Evolutionary conservation across 139 green algal genomes (phyloP).

Genomic region (Chara braunii): DNA sequence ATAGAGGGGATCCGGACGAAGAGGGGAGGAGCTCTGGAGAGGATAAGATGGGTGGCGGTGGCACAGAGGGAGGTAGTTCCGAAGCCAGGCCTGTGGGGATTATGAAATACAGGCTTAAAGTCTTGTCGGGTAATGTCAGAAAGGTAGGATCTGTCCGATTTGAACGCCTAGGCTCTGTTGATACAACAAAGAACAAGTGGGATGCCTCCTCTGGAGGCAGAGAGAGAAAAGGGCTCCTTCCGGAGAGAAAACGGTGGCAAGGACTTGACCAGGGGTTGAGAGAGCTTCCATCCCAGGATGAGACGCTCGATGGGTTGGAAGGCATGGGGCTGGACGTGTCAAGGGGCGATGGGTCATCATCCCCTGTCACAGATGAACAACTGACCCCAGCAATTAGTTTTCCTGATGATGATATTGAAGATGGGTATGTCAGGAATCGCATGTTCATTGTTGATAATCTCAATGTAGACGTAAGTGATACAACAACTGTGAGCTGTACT

Average conservation of each 20-base stretch:
- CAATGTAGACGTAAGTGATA: too few relatives aligned
- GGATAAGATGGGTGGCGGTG: background rate
- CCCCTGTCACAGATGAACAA: too few relatives aligned
- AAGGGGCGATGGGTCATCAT: too few relatives aligned
- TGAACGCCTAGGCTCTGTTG: slow-evolving; percentile 1
- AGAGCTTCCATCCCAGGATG: background rate
- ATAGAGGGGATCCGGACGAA: background rate
- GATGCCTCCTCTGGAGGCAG: background rate
- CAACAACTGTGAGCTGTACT: too few relatives aligned
- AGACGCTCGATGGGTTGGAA: background rate
- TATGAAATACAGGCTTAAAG: slow-evolving; percentile 8
- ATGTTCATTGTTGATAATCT: too few relatives aligned
- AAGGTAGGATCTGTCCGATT: slow-evolving; percentile 27
- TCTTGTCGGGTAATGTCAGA: slow-evolving; percentile 32
- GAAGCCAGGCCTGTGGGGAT: background rate
- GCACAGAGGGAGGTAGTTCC: background rate
- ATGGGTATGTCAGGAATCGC: too few relatives aligned
- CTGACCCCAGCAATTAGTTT: too few relatives aligned
- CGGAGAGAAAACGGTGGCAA: slow-evolving; percentile 21
- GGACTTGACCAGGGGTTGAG: background rate
- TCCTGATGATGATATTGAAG: too few relatives aligned
- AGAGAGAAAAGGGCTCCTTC: too few relatives aligned
- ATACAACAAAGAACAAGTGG: slow-evolving; percentile 1
- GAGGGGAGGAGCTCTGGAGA: slow-evolving; percentile 11
- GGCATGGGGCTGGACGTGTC: slow-evolving; percentile 6